Evolutionary conservation across 768 basidiomycete species (phyloP), one percentile per base, ranked within the genome.

Genomic region (Boletus fagicola): DNA sequence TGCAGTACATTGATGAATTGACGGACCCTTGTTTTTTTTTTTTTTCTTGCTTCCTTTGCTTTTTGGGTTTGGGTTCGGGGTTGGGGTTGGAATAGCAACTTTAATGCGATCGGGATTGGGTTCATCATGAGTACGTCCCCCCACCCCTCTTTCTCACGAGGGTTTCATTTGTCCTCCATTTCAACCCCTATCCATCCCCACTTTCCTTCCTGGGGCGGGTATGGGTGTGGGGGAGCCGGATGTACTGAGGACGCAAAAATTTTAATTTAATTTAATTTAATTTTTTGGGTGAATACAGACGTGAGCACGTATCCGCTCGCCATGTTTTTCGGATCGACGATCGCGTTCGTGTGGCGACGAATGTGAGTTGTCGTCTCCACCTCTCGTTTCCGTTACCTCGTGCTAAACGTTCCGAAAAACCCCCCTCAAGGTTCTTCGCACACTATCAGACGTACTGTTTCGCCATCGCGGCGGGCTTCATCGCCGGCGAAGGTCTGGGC

Each of bases 401-500:
- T 26, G 26, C 26, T 4, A 26, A 26, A n/a, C n/a, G n/a, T n/a
- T n/a, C n/a, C n/a, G n/a, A n/a, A n/a, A n/a, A n/a, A n/a, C n/a
- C 26, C 26, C 26, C 26, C 26, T 4, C 2, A 26, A 26, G 28
- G 36, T 65, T 49, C 45, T 62, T 57, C 30, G 5, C 24, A 1
- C 51, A 54, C 48, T 65, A 65, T 18, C 31, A 65, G 5, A 51
- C 54, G 61, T 74, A 69, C 57, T 72, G 72, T 31, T 77, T 70
- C 48, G 68, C 75, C 15, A 36, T 76, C 26, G 74, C 76, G 12
- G 74, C 76, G 4, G 76, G 76, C 4, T 71, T 76, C 61, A 71
- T 77, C 46, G 76, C 75, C 5, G 76, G 76, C 9, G 76, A 77
- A 53, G 76, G 76, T 30, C 62, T 76, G 1, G 76, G 76, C 3